Evolutionary conservation across 345 rosid species (phyloP).

Genomic region (Salix exigua): DNA sequence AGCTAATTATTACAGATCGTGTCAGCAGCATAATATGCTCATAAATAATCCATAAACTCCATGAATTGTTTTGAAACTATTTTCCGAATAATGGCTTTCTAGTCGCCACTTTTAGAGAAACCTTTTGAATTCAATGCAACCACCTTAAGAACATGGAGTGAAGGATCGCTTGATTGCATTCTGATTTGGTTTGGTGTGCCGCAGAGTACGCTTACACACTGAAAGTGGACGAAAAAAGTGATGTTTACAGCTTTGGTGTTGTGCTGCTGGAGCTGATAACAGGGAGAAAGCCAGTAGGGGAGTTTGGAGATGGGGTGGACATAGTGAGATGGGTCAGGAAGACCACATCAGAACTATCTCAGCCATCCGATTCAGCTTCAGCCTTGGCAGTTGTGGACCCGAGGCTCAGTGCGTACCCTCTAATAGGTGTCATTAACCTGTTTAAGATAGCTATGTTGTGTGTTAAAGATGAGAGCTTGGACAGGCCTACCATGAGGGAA

Average conservation of each 20-base stretch:
- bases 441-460: slow-evolving; percentile 79
- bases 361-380: slow-evolving; percentile 59
- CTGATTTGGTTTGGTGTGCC: not conserved
- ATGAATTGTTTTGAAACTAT: not conserved
- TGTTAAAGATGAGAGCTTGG: slow-evolving; percentile 61
- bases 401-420: slow-evolving; percentile 59
- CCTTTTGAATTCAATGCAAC: not conserved
- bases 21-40: no score
- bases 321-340: slow-evolving; percentile 88
- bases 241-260: slow-evolving; percentile 89
- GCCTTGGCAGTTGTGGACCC: slow-evolving; percentile 63
- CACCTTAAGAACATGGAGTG: not conserved
- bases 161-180: not conserved
- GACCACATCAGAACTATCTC: slow-evolving; percentile 56
- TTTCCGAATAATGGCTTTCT: no score
- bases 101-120: not conserved
- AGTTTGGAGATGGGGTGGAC: slow-evolving; percentile 93
- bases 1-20: not conserved
- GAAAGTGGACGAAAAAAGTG: slow-evolving; percentile 88
- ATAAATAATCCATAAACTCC: no score
- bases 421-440: slow-evolving; percentile 54
- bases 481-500: slow-evolving; percentile 87
- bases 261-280: slow-evolving; percentile 76
- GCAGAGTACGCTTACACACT: slow-evolving; percentile 86
- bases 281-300: slow-evolving; percentile 85